These are phyloP conservation scores for Obelidium mucronatum DNA, from an alignment of 192 early-diverging fungal genomes.

Conservation along the genomic window DNA sequence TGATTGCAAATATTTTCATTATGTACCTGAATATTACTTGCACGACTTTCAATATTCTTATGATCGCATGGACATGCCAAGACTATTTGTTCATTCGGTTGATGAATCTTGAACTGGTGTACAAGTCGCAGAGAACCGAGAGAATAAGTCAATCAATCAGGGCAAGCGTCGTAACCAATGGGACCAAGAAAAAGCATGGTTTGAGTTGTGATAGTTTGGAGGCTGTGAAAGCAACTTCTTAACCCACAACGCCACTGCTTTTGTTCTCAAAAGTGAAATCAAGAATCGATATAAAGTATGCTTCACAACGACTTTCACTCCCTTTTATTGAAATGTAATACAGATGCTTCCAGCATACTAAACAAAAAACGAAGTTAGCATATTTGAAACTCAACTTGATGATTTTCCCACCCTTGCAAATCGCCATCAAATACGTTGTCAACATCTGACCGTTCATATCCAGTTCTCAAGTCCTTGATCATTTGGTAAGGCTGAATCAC, in stretches of 20 bases:
- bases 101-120: background rate
- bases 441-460: conserved; percentile 54
- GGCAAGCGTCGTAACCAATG: too few relatives aligned
- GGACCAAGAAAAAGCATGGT: too few relatives aligned
- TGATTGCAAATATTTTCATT: background rate
- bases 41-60: background rate
- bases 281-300: too few relatives aligned
- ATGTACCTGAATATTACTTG: background rate
- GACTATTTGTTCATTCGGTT: background rate
- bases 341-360: conserved; percentile 28
- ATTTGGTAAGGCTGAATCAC: conserved; percentile 69
- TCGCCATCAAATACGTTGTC: conserved; percentile 61
- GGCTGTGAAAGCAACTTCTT: too few relatives aligned
- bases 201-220: too few relatives aligned
- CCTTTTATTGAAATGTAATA: conserved; percentile 68
- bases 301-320: too few relatives aligned
- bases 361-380: background rate
- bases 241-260: too few relatives aligned
- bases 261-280: too few relatives aligned
- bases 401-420: conserved; percentile 38
- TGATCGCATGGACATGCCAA: background rate
- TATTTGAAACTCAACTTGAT: too few relatives aligned
- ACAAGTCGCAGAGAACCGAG: background rate
- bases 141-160: background rate
- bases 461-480: conserved; percentile 66